Evolutionary conservation across 805 yeast genomes (phyloP).

Genomic region (Teunomyces atbi): DNA sequence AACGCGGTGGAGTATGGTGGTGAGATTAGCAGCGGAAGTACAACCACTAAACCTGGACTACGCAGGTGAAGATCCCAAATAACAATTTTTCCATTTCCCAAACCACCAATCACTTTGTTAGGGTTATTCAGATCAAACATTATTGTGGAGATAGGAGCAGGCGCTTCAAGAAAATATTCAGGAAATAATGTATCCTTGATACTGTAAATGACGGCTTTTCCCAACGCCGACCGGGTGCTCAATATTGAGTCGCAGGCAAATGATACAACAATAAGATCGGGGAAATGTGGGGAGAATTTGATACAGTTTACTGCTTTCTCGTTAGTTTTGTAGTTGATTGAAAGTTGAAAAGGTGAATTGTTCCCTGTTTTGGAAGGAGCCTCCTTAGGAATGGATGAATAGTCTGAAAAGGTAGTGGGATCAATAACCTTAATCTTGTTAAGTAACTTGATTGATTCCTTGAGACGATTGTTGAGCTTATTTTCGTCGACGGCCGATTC

Average conservation of each 20-base stretch:
- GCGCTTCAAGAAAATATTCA: slow-evolving; percentile 41
- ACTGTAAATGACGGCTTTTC: slow-evolving; percentile 12
- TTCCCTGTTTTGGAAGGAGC: background rate
- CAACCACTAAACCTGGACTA: slow-evolving; percentile 10
- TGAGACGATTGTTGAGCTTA: slow-evolving; percentile 18
- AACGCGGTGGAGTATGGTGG: slow-evolving; percentile 18
- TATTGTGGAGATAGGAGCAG: slow-evolving; percentile 37
- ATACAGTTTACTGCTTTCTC: slow-evolving; percentile 1
- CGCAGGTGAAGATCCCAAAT: slow-evolving; percentile 44
- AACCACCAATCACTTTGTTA: slow-evolving; percentile 46
- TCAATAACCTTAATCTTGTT: slow-evolving; percentile 15
- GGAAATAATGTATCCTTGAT: slow-evolving; percentile 15
- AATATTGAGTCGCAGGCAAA: background rate
- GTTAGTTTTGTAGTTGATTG: background rate
- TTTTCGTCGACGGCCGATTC: slow-evolving; percentile 14
- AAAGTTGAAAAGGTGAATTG: background rate
- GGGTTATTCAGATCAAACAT: slow-evolving; percentile 40
- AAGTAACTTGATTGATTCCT: slow-evolving; percentile 22
- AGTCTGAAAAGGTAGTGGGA: background rate
- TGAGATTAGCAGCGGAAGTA: slow-evolving; percentile 22
- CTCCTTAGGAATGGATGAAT: background rate
- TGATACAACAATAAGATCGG: slow-evolving; percentile 12
- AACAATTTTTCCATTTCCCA: slow-evolving; percentile 49
- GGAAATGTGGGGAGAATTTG: slow-evolving; percentile 14
- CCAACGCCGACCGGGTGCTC: slow-evolving; percentile 2